Evolutionary conservation across 345 rosid species (phyloP).

Genomic region (Bruguiera sexangula): DNA sequence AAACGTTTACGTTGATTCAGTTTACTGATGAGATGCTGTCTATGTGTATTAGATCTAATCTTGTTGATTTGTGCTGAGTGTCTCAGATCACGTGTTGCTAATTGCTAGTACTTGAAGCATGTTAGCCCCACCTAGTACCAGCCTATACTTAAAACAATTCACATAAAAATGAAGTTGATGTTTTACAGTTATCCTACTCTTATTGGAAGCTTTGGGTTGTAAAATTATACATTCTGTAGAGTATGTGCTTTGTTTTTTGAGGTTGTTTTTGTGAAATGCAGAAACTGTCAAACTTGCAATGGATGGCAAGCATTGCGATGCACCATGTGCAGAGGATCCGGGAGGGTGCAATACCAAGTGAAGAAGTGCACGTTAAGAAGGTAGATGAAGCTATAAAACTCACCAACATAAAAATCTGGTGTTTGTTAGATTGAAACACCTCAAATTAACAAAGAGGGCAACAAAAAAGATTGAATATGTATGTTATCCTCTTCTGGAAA

Average conservation of each 20-base stretch:
- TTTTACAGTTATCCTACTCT: background rate
- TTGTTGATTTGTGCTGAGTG: too few relatives aligned
- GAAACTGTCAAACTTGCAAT: slow-evolving; percentile 75
- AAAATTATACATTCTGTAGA: background rate
- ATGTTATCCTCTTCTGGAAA: background rate
- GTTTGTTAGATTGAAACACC: background rate
- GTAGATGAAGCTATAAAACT: slow-evolving; percentile 32
- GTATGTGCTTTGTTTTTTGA: background rate
- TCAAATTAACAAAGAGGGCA: background rate
- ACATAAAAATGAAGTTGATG: too few relatives aligned
- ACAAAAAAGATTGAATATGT: background rate
- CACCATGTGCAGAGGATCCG: slow-evolving; percentile 89
- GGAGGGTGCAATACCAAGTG: slow-evolving; percentile 80
- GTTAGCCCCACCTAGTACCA: too few relatives aligned
- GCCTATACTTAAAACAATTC: too few relatives aligned
- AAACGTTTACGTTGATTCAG: too few relatives aligned
- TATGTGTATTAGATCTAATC: too few relatives aligned
- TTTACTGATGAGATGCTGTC: too few relatives aligned
- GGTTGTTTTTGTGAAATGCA: slow-evolving; percentile 28
- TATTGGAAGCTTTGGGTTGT: background rate
- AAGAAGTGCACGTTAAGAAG: slow-evolving; percentile 70
- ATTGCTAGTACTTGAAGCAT: too few relatives aligned
- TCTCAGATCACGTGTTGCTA: too few relatives aligned
- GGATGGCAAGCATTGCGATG: slow-evolving; percentile 94
- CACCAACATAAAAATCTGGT: slow-evolving; percentile 7